Base-by-base conservation (phyloP, 1,139 yeast species). In the Pichia sp. region DNA sequence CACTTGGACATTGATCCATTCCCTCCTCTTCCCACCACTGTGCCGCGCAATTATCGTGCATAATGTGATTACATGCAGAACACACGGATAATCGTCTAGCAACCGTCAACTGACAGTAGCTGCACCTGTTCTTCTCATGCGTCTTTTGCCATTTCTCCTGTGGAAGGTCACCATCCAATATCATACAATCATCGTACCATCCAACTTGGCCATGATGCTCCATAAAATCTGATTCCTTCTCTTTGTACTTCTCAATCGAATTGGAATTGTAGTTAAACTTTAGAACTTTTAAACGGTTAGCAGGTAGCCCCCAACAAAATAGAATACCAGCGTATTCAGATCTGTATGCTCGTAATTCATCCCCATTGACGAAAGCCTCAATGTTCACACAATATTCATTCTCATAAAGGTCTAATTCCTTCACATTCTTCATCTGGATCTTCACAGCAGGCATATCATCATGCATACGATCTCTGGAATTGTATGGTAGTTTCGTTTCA, bases 281-380 rank as follows among this genome's bases (percentile, higher is more conserved):
- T 39, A 86, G 58, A 6, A 88, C 72, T 51, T 88, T 91, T 23
- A 84, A 73, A 26, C 95, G 61, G 47, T 79, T 75, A 15, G 83
- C 69, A 1, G 87, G 85, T 21, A 87, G 64, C 0, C 91, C 93
- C 97, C 97, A 88, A 27, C 71, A 59, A 49, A 73, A 85, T 18
- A 88, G 62, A 56, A 87, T 69, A n/a, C 80, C 74, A 0, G 96
- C 91, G 56, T 88, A 88, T 42, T 77, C 81, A 22, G 71, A 68
- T 29, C 96, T 62, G 55, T 82, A 84, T 12, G 56, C 49, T 35
- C 63, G 60, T 41, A 73, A 66, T 41, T 68, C 69, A 1, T 55
- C 59, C 20, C 63, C 65, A 35, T 72, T 70, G 20, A 67, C 64
- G 5, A 72, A 58, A 34, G 68, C 69, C 31, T 82, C 58, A 30